Evolutionary conservation across 2,329 filamentous ascomycete genomes (phyloP), one percentile per base, ranked within the genome.

Genomic region (Sporothrix mexicana): DNA sequence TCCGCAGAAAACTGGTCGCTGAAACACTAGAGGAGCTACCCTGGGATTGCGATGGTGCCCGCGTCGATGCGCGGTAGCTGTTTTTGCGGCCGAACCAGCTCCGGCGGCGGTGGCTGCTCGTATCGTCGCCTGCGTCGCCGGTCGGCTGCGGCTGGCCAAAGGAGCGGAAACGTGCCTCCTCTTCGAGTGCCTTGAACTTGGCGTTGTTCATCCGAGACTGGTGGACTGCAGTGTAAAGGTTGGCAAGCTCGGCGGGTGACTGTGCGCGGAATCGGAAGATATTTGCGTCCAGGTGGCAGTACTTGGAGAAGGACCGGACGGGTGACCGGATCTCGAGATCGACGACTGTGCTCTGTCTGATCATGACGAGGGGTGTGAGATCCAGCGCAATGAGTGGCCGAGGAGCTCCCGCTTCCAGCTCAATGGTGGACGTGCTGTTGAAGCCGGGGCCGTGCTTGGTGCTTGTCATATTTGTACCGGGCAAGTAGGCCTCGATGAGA

Each of bases 321-420:
- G 93, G 93, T 7, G 95, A 98, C 68, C 94, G 92, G 76, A 99
- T 93, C 76, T 97, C 96, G 71, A 99, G 93, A 80, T 99, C 96
- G 45, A 99, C 88, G 3, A 93, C 93, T 25, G 94, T 99, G 77
- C 95, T 96, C 78, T 95, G 92, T 75, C 95, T 90, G 74, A 98
- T 90, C 76, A 95, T 92, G 8, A 98, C 95, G 51, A 97, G 85
- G 0, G 96, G 96, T 0, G 95, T 98, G 57, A 99, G 88, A 78
- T 97, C 94, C 47, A 98, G 88, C 6, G 92, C 92, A 59, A 91
- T 83, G 23, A 91, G 80, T 3, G 88, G 88, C 49, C 84, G 82
- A 15, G 78, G 75, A 13, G 79, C 74, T 71, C 81, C 77, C 47
- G 81, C 79, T 12, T 80, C 78, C 41, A 76, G 73, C 55, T 78